Conservation (phyloP, 768 basidiomycete species). For the Lactarius pseudohatsudake region DNA sequence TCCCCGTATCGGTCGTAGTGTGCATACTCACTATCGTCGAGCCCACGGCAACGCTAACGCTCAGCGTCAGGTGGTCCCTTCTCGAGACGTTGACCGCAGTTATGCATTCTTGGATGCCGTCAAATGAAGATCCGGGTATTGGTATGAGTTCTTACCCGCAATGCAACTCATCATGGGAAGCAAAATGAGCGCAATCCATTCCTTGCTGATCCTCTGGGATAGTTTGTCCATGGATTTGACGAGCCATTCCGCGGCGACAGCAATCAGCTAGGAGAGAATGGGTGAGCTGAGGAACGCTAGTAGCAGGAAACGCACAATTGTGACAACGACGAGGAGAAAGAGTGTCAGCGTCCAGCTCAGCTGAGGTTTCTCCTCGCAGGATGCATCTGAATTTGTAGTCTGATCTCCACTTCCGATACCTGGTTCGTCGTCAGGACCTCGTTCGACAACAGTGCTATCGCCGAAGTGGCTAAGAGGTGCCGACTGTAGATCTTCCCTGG, state of each 20-base stretch:
- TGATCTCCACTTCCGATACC: constrained; percentile 2
- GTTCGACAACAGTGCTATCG: constrained; percentile 14
- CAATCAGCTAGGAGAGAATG: constrained; percentile 43
- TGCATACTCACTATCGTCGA: constrained; percentile 62
- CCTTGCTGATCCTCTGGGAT: constrained; percentile 67
- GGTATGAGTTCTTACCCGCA: constrained; percentile 49
- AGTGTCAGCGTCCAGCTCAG: constrained; percentile 27
- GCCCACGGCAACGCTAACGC: constrained; percentile 81
- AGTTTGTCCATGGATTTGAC: constrained; percentile 85
- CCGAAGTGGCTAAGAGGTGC: constrained; percentile 1
- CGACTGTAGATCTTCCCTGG: constrained; percentile 18
- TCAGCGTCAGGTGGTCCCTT: constrained; percentile 77
- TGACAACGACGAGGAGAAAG: constrained; percentile 16
- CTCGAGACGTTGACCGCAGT: constrained; percentile 90
- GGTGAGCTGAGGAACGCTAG: background rate
- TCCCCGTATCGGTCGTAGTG: background rate
- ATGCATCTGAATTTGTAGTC: background rate
- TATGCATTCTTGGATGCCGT: constrained; percentile 61
- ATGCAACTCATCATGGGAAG: constrained; percentile 82
- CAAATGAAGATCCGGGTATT: background rate
- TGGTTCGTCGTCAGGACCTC: constrained; percentile 13
- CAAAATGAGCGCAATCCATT: constrained; percentile 88
- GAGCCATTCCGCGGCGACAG: constrained; percentile 67
- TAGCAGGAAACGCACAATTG: constrained; percentile 21
- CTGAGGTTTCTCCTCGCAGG: constrained; percentile 19